Evolutionary conservation across 2,329 filamentous ascomycete species (phyloP).

Genomic region (Lachnellula willkommii): DNA sequence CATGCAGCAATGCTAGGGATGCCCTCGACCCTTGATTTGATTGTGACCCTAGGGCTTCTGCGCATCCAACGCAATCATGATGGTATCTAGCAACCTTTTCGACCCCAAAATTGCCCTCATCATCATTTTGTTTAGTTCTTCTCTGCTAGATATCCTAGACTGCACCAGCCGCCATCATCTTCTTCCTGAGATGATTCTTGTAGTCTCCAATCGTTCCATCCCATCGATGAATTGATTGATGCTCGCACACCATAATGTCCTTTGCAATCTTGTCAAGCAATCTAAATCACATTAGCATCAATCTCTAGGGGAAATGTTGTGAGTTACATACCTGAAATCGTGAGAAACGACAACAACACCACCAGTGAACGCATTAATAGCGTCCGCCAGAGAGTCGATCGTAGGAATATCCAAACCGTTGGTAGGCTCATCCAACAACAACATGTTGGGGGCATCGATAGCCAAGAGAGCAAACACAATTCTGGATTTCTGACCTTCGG

Average conservation of each 20-base stretch:
- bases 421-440: conserved; percentile 95
- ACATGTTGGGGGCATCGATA: conserved; percentile 95
- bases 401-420: conserved; percentile 99
- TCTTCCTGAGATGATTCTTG: conserved; percentile 98
- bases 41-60: not conserved
- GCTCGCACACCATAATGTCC: conserved; percentile 98
- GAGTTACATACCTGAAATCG: conserved; percentile 82
- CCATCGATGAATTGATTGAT: conserved; percentile 90
- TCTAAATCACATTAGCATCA: conserved; percentile 46
- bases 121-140: conserved; percentile 18
- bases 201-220: conserved; percentile 85
- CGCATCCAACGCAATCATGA: conserved; percentile 17
- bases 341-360: conserved; percentile 98
- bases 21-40: conserved; percentile 9
- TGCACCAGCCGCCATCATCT: conserved; percentile 87
- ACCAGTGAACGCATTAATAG: conserved; percentile 88
- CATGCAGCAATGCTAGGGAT: conserved; percentile 11
- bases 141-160: conserved; percentile 53
- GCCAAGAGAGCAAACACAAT: conserved; percentile 96
- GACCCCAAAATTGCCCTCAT: conserved; percentile 13
- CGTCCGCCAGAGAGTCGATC: conserved; percentile 94
- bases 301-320: not conserved
- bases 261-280: conserved; percentile 99
- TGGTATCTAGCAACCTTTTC: conserved; percentile 12
- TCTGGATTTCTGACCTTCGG: conserved; percentile 95